Conservation (phyloP, 2,329 filamentous ascomycete genomes). For the Colletotrichum musicola region DNA sequence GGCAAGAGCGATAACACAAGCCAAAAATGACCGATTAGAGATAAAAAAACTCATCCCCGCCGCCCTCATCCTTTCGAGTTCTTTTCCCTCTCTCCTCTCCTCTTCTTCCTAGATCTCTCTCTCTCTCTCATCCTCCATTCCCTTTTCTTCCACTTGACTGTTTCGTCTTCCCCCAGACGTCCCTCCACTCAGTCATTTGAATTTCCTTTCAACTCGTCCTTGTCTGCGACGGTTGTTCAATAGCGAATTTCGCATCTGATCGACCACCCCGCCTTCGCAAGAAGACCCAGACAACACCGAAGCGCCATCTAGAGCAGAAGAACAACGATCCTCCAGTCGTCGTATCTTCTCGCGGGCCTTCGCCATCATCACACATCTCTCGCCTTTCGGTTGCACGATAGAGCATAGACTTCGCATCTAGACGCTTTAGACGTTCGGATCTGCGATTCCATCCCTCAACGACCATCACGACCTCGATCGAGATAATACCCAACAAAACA, state of each 20-base stretch:
- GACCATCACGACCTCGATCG: conserved; percentile 21
- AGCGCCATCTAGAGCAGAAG: conserved; percentile 45
- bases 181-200: conserved; percentile 52
- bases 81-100: conserved; percentile 44
- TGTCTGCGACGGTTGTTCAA: conserved; percentile 40
- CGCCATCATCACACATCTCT: conserved; percentile 19
- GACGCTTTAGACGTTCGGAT: conserved; percentile 39
- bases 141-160: conserved; percentile 49
- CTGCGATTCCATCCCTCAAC: conserved; percentile 26
- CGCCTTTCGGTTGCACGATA: conserved; percentile 40
- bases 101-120: conserved; percentile 44
- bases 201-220: conserved; percentile 40
- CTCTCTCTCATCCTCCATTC: conserved; percentile 48
- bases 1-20: conserved; percentile 36
- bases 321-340: conserved; percentile 56
- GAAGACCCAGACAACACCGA: conserved; percentile 24
- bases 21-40: conserved; percentile 36
- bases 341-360: conserved; percentile 51
- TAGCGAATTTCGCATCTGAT: conserved; percentile 25
- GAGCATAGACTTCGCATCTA: conserved; percentile 40
- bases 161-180: conserved; percentile 58
- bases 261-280: conserved; percentile 35
- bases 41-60: conserved; percentile 51
- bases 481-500: conserved; percentile 44
- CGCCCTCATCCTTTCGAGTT: conserved; percentile 40